Evolutionary conservation across 2,329 filamentous ascomycete genomes (phyloP), one percentile per base, ranked within the genome.

Genomic region (Penicillium rolfsii): DNA sequence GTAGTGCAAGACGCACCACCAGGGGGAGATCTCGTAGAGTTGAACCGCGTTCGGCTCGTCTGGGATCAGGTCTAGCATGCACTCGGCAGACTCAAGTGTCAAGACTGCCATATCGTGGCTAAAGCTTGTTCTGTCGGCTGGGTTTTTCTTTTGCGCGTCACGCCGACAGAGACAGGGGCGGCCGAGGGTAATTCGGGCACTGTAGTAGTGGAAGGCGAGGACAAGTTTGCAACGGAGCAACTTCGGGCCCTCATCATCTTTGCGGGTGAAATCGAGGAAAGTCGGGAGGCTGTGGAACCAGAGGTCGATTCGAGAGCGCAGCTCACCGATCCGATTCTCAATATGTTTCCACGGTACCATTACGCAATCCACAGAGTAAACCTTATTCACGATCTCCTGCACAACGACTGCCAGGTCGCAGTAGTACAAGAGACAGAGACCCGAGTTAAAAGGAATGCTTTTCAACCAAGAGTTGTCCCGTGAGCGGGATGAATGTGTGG

Each of bases 131-230:
- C 61, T 60, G 24, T 71, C 63, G 30, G 55, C 46, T 1, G 69
- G 67, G 19, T 65, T 70, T 52, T 63, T 67, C 53, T 66, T 67
- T 19, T 70, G 71, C 36, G 76, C 72, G 54, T 80, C 79, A 26
- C 77, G 73, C 19, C 78, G 76, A 61, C 79, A 81, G n/a, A 81
- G 74, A 63, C 78, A 81, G 4, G 80, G 80, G 16, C 80, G 77
- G 49, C 79, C 76, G 6, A 81, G 70, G 19, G 77, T 79, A 58
- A 79, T 79, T 24, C 75, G 75, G 22, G 75, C 72, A 57, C 79
- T 80, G 60, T 81, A 79, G 67, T 77, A 81, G 52, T 76, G 73
- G 53, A 81, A 77, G 3, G 77, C 79, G 19, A 81, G 68, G 26
- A 71, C 71, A 52, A 81, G 68, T 50, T 79, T 79, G 52, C 65